Conservation (phyloP, 805 yeast species). For the Ogataea haglerorum region DNA sequence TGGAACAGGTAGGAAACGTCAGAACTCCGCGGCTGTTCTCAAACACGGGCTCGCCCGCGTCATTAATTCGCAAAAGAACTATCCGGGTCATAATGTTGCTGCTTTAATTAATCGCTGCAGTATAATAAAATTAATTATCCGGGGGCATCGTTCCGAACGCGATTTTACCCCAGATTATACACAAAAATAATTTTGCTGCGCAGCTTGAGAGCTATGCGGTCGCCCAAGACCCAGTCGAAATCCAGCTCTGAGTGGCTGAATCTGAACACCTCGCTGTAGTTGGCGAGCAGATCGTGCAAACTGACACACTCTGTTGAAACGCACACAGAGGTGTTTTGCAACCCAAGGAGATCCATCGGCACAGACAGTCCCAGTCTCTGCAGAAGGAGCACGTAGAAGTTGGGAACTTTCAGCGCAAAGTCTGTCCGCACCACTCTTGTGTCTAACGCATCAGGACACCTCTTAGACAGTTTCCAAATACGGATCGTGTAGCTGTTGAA, state of each 20-base stretch:
- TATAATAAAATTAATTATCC: neutral
- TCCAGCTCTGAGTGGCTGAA: constrained; percentile 19
- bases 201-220: constrained; percentile 21
- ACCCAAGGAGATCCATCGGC: constrained; percentile 3
- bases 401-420: constrained; percentile 28
- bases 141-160: constrained; percentile 3
- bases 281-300: constrained; percentile 25
- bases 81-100: constrained; percentile 32
- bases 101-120: constrained; percentile 7
- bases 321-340: constrained; percentile 3
- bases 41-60: constrained; percentile 44
- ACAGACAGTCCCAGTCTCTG: constrained; percentile 12
- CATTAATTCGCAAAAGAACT: constrained; percentile 45
- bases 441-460: constrained; percentile 11
- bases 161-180: constrained; percentile 16
- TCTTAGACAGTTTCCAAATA: constrained; percentile 19
- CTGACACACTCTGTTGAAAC: constrained; percentile 2
- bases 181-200: constrained; percentile 24
- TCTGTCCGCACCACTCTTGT: constrained; percentile 15
- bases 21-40: constrained; percentile 45
- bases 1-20: constrained; percentile 46
- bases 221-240: constrained; percentile 25
- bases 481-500: constrained; percentile 18
- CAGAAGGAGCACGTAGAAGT: constrained; percentile 24
- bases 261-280: constrained; percentile 21